Base-by-base conservation (phyloP, 805 yeast genomes). In the Blastobotrys peoriensis region DNA sequence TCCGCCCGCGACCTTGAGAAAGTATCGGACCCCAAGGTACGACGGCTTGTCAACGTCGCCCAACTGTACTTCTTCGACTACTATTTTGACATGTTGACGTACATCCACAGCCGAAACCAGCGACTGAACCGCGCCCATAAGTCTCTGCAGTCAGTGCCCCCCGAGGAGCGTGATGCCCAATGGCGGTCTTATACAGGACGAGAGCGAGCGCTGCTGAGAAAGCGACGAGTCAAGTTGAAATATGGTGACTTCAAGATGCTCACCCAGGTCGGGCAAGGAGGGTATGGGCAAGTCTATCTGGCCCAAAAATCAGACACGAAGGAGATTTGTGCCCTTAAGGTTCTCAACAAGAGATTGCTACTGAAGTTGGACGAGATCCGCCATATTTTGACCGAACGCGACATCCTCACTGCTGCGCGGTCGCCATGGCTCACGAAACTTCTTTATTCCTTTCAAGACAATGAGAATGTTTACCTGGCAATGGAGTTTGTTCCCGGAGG, bases 401-500 rank as follows among this genome's bases (percentile, higher is more conserved):
- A 93, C 62, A 91, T 93, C 49, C 71, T 93, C 55, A 91, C 98
- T n/a, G 91, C 93, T 33, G 87, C 97, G 2, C 76, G 96, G 62
- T 80, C 91, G 40, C 96, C 88, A 48, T 93, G 99, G 99, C 71
- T 93, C 33, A 98, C 93, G 34, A 88, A 88, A 65, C 71, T 93
- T 41, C 73, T 87, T 47, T 93, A 93, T 62, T 96, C 98, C 2
- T 93, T 93, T 68, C 99, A 93, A 64, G 98, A 93, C 65, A 65
- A 81, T 0, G 89, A 85, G 50, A 85, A 84, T 59, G 85, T 93
- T 23, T 93, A 86, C 57, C 71, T 93, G 59, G 98, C 98, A 2
- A 93, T 93, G 99, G 98, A 93, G 63, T 93, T 86, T 64, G 98
- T 93, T n/a, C 97, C 99, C 5, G 99, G 99, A 47, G 99, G 99